Evolutionary conservation across 768 basidiomycete genomes (phyloP).

Genomic region (Chalciporus sphaerocephalus): DNA sequence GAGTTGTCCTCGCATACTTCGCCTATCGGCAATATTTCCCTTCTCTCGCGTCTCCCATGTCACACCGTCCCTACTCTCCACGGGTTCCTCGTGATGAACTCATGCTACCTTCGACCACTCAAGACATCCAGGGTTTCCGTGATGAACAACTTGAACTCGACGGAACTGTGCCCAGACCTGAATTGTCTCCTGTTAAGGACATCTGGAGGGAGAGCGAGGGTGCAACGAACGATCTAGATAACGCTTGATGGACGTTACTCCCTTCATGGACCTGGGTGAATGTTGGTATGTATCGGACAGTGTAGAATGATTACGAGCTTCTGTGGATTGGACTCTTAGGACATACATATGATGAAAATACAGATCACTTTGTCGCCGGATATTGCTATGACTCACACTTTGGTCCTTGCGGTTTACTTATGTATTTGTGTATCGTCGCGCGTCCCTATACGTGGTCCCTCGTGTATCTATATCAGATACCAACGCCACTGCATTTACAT

Average conservation of each 20-base stretch:
- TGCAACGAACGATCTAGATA: slow-evolving; percentile 19
- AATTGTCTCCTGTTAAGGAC: slow-evolving; percentile 5
- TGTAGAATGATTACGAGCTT: background rate
- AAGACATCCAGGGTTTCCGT: slow-evolving; percentile 9
- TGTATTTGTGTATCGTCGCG: background rate
- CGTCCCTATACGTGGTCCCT: too few relatives aligned
- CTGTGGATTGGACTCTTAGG: background rate
- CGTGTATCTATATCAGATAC: too few relatives aligned
- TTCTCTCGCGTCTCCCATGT: slow-evolving; percentile 54
- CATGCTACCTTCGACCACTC: slow-evolving; percentile 39
- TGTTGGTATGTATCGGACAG: background rate
- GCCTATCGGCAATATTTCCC: slow-evolving; percentile 84
- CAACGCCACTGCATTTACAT: background rate
- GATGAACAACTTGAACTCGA: slow-evolving; percentile 28
- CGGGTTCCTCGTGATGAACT: slow-evolving; percentile 47
- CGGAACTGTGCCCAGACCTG: slow-evolving; percentile 9
- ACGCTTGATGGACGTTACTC: slow-evolving; percentile 7
- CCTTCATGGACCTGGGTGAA: background rate
- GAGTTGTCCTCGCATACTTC: slow-evolving; percentile 66
- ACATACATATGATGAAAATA: too few relatives aligned
- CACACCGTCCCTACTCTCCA: slow-evolving; percentile 70
- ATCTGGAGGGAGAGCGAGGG: slow-evolving; percentile 33
- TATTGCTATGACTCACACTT: too few relatives aligned
- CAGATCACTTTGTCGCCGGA: background rate
- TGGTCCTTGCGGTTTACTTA: background rate